Evolutionary conservation across 805 yeast genomes (phyloP).

Genomic region (Pichia phayaonensis): DNA sequence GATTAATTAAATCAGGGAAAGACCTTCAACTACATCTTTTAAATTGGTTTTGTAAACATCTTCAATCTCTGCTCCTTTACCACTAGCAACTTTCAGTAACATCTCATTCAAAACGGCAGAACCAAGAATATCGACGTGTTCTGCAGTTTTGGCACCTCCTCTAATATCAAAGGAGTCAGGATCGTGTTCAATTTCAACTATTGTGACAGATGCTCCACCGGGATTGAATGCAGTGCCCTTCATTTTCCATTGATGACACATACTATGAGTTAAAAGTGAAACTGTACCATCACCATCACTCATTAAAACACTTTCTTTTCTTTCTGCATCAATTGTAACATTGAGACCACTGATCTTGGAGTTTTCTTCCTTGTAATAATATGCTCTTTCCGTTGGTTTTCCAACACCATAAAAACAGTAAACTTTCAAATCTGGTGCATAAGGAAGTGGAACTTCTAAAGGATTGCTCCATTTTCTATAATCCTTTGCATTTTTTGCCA

Average conservation of each 20-base stretch:
- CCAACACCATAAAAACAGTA: slow-evolving; percentile 95
- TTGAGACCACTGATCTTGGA: slow-evolving; percentile 51
- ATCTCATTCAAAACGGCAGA: slow-evolving; percentile 88
- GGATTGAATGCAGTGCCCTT: slow-evolving; percentile 72
- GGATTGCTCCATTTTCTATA: slow-evolving; percentile 92
- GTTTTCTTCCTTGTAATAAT: slow-evolving; percentile 67
- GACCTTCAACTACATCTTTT: slow-evolving; percentile 18
- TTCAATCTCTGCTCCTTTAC: slow-evolving; percentile 61
- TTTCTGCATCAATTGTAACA: slow-evolving; percentile 62
- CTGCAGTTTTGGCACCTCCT: slow-evolving; percentile 97
- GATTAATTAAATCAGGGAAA: slow-evolving; percentile 4
- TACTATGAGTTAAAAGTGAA: slow-evolving; percentile 74
- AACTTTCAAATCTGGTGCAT: slow-evolving; percentile 87
- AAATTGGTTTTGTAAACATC: slow-evolving; percentile 54
- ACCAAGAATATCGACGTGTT: slow-evolving; percentile 94
- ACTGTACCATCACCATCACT: slow-evolving; percentile 98
- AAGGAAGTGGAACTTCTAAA: slow-evolving; percentile 81
- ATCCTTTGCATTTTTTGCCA: slow-evolving; percentile 56
- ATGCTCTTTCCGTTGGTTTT: slow-evolving; percentile 91
- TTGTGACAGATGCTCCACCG: slow-evolving; percentile 58
- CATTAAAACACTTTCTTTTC: slow-evolving; percentile 59
- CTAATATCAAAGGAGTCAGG: slow-evolving; percentile 91
- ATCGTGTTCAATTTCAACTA: slow-evolving; percentile 88
- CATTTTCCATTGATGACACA: slow-evolving; percentile 84
- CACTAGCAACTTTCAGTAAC: slow-evolving; percentile 73